Percentiles rank a stretch among this genome's conserved stretches.
Evolutionary conservation across 202 grass and related monocot genomes (phyloP).

Genomic region (Setaria viridis): DNA sequence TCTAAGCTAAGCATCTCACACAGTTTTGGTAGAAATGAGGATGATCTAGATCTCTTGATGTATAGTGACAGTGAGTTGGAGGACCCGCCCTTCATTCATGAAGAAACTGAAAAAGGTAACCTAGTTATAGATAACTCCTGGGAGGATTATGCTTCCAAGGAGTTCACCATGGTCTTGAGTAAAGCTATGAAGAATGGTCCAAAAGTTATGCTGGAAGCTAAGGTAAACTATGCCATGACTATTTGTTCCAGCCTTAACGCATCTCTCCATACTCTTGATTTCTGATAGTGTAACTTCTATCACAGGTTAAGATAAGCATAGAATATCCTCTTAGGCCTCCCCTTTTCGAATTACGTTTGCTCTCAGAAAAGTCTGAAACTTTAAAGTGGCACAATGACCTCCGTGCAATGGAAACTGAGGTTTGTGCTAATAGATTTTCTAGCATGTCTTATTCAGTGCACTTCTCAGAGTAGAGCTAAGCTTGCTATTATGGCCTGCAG

Average conservation of each 20-base stretch:
- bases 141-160: slow-evolving; percentile 75
- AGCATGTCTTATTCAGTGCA: slow-evolving; percentile 15
- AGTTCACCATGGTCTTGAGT: slow-evolving; percentile 77
- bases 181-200: slow-evolving; percentile 61
- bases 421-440: slow-evolving; percentile 45
- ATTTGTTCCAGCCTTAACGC: slow-evolving; percentile 17
- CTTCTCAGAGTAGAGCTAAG: slow-evolving; percentile 7
- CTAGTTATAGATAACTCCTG: slow-evolving; percentile 54
- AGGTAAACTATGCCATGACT: slow-evolving; percentile 56
- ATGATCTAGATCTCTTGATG: slow-evolving; percentile 76
- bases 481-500: slow-evolving; percentile 48
- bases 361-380: slow-evolving; percentile 50
- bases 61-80: slow-evolving; percentile 83
- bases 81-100: slow-evolving; percentile 53
- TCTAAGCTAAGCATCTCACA: slow-evolving; percentile 64
- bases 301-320: slow-evolving; percentile 82
- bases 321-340: slow-evolving; percentile 95
- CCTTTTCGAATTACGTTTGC: slow-evolving; percentile 67
- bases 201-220: slow-evolving; percentile 79
- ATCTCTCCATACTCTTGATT: slow-evolving; percentile 30
- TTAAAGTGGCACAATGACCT: slow-evolving; percentile 82
- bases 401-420: slow-evolving; percentile 92
- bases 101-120: slow-evolving; percentile 55
- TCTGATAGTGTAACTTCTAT: slow-evolving; percentile 29
- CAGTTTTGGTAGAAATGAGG: slow-evolving; percentile 68